A percentile compares a stretch with the other conserved stretches of the same genome.
Conservation (phyloP, 768 basidiomycete genomes). For the Rhizopogon vesiculosus region DNA sequence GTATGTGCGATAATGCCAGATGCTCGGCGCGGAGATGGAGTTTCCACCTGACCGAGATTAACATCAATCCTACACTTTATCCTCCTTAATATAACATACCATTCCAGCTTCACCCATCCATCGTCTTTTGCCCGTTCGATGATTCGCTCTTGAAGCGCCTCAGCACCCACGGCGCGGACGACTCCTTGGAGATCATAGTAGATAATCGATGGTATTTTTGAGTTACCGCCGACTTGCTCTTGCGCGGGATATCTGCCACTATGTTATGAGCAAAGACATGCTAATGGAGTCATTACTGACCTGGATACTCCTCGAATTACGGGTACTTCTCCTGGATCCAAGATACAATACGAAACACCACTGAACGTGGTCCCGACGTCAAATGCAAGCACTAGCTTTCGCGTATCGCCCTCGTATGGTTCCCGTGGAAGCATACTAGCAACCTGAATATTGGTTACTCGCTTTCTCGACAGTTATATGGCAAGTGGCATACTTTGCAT, state of each 20-base stretch:
- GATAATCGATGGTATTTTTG: constrained; percentile 44
- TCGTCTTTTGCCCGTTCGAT: constrained; percentile 35
- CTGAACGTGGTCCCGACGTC: constrained; percentile 42
- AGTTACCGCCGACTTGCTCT: constrained; percentile 39
- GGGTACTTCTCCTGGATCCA: constrained; percentile 32
- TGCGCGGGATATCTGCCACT: constrained; percentile 40
- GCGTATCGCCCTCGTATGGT: constrained; percentile 30
- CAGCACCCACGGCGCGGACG: constrained; percentile 39
- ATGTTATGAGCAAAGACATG: not conserved
- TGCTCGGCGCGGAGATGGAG: constrained; percentile 30
- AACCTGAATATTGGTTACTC: no score
- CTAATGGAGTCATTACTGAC: constrained; percentile 10
- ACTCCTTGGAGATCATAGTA: constrained; percentile 39
- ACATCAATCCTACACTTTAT: not conserved
- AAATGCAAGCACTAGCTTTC: constrained; percentile 40
- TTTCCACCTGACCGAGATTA: constrained; percentile 21
- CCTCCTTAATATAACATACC: constrained; percentile 19
- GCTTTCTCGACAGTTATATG: no score
- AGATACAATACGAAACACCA: constrained; percentile 32
- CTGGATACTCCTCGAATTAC: constrained; percentile 23
- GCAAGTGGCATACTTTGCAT: no score
- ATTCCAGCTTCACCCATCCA: constrained; percentile 33
- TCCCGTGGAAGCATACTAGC: constrained; percentile 22
- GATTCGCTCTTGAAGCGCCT: constrained; percentile 30
- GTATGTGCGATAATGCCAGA: constrained; percentile 18